Evolutionary conservation across 371 early-diverging fungal species (phyloP).

Genomic region (Capniomyces stellatus): DNA sequence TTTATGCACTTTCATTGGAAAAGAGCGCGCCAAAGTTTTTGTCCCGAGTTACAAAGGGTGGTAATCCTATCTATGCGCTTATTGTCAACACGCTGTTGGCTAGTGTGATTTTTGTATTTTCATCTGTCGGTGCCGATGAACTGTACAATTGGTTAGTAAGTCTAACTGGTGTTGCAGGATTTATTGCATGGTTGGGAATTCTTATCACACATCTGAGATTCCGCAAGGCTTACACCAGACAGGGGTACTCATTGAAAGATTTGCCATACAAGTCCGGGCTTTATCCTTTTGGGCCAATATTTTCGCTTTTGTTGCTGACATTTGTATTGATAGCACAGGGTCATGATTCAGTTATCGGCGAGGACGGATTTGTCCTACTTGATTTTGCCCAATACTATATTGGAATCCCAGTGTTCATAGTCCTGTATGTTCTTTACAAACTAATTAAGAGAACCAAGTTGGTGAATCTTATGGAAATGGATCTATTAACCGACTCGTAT

Average conservation of each 20-base stretch:
- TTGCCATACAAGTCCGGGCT: constrained; percentile 50
- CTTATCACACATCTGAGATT: constrained; percentile 59
- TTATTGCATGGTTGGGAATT: constrained; percentile 62
- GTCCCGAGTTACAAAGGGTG: constrained; percentile 13
- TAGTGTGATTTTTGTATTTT: constrained; percentile 12
- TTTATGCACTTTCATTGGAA: constrained; percentile 42
- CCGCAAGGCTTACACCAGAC: constrained; percentile 52
- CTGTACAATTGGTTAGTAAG: constrained; percentile 55
- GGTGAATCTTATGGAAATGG: constrained; percentile 20
- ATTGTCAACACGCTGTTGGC: constrained; percentile 11
- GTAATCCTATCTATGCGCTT: constrained; percentile 17
- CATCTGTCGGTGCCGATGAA: constrained; percentile 19
- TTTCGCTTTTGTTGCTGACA: constrained; percentile 32
- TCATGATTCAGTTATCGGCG: constrained; percentile 18
- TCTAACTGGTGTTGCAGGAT: constrained; percentile 52
- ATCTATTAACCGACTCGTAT: constrained; percentile 18
- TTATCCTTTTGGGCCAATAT: constrained; percentile 55
- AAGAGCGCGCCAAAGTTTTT: constrained; percentile 38
- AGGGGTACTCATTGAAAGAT: constrained; percentile 40
- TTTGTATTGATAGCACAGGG: constrained; percentile 47
- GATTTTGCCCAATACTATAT: constrained; percentile 17
- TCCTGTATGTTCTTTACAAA: constrained; percentile 21
- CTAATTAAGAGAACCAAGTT: constrained; percentile 12
- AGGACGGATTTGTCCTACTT: constrained; percentile 9
- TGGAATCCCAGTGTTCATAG: constrained; percentile 25